A percentile compares a stretch with the other conserved stretches of the same genome.
These are phyloP conservation scores for Flaveria floridana DNA, from an alignment of 140 eudicot species.

Conservation along the genomic window DNA sequence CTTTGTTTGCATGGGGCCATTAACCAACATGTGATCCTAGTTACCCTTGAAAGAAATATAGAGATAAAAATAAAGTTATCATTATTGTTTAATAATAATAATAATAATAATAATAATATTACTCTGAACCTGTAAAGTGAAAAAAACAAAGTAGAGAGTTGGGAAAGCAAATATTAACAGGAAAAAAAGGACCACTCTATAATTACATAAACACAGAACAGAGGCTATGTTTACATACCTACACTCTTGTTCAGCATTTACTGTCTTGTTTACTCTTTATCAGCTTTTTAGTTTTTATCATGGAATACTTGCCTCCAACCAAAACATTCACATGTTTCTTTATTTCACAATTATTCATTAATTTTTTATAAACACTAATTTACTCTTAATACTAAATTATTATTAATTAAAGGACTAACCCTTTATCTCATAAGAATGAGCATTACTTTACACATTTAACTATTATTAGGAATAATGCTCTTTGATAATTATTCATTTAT, in stretches of 20 bases:
- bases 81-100: no score
- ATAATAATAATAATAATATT: no score
- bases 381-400: no score
- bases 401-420: no score
- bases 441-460: no score
- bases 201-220: constrained; percentile 23
- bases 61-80: background rate
- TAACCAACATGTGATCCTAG: background rate
- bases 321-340: constrained; percentile 28
- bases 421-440: no score
- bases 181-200: constrained; percentile 44
- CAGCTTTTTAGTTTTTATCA: constrained; percentile 40
- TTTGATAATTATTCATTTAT: no score
- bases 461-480: no score
- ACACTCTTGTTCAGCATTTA: constrained; percentile 40
- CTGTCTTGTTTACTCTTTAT: constrained; percentile 39
- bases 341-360: constrained; percentile 13
- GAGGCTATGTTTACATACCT: constrained; percentile 37
- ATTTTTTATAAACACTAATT: no score
- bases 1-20: constrained; percentile 1
- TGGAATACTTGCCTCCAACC: constrained; percentile 19
- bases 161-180: constrained; percentile 44
- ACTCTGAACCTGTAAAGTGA: constrained; percentile 27
- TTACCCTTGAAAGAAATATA: background rate
- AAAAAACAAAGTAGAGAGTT: constrained; percentile 34